Conservation (phyloP, 768 basidiomycete species). For the Russula sp. region DNA sequence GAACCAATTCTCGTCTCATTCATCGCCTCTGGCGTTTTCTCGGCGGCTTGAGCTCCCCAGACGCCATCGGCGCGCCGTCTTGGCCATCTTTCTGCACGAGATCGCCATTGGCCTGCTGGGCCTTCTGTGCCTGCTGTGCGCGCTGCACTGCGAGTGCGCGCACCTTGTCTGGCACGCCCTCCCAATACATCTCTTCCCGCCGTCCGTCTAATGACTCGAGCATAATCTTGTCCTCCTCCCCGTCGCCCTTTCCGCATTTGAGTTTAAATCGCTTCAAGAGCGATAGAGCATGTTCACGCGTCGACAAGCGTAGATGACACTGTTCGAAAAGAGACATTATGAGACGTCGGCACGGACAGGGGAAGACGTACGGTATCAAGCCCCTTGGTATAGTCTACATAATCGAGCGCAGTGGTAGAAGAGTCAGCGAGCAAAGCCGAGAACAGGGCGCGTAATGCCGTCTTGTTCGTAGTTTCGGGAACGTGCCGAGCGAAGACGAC, state of each 20-base stretch:
- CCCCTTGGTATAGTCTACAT: constrained; percentile 77
- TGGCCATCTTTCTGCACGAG: not conserved
- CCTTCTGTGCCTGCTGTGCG: constrained; percentile 31
- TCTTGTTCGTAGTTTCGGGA: constrained; percentile 77
- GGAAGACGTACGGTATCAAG: constrained; percentile 59
- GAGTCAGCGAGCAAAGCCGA: constrained; percentile 40
- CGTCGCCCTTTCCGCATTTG: not conserved
- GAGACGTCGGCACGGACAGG: not conserved
- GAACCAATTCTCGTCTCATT: not conserved
- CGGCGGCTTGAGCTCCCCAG: not conserved
- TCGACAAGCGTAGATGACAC: constrained; percentile 72
- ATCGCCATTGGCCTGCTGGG: not conserved
- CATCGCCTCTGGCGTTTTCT: constrained; percentile 9
- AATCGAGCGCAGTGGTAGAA: constrained; percentile 55
- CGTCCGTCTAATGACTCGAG: constrained; percentile 60
- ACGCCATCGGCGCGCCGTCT: not conserved
- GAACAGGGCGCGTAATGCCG: constrained; percentile 64
- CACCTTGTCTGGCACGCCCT: constrained; percentile 73
- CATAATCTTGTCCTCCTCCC: constrained; percentile 38
- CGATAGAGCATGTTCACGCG: constrained; percentile 44
- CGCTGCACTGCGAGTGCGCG: constrained; percentile 57
- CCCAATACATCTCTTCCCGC: constrained; percentile 74
- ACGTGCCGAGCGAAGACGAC: constrained; percentile 70
- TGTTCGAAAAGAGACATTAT: constrained; percentile 33
- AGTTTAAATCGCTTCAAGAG: constrained; percentile 49